Conservation (phyloP, 2,329 filamentous ascomycete species). For the Alternaria consortialis region DNA sequence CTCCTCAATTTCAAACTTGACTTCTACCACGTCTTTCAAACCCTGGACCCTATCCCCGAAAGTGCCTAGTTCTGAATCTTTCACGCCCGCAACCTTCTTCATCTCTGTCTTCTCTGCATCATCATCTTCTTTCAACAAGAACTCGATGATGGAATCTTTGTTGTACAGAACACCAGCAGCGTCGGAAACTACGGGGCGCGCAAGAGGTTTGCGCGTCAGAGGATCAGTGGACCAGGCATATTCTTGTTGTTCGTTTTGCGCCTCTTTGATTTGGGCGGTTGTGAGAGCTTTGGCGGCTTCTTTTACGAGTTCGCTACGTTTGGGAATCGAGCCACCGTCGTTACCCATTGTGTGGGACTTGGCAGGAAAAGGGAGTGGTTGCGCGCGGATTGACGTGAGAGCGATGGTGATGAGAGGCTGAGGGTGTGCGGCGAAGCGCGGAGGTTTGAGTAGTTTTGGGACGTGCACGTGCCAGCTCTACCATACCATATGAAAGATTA, state of each 20-base stretch:
- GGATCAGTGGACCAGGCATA: constrained; percentile 90
- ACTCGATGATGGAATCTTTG: constrained; percentile 86
- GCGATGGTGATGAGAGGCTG: constrained; percentile 4
- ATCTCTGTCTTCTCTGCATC: constrained; percentile 69
- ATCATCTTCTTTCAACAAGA: constrained; percentile 65
- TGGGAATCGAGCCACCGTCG: constrained; percentile 95
- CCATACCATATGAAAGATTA: not conserved
- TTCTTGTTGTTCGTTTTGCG: constrained; percentile 81
- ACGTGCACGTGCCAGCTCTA: constrained; percentile 17
- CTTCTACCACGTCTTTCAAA: constrained; percentile 84
- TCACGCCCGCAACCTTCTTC: constrained; percentile 49
- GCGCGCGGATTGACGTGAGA: constrained; percentile 3
- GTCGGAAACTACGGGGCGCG: constrained; percentile 83
- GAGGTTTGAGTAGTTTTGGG: constrained; percentile 29
- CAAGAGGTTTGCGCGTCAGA: constrained; percentile 79
- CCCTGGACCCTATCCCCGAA: constrained; percentile 74
- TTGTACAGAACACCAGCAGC: constrained; percentile 87
- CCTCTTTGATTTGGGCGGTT: constrained; percentile 86
- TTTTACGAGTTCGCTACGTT: constrained; percentile 93
- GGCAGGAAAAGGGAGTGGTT: not conserved
- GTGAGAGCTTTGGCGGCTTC: constrained; percentile 85
- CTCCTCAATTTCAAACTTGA: constrained; percentile 74
- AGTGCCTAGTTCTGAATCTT: constrained; percentile 57
- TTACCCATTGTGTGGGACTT: constrained; percentile 77
- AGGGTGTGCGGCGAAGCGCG: constrained; percentile 32